Evolutionary conservation across 208 protist genomes (phyloP).

Genomic region (Phytomonas sp.): DNA sequence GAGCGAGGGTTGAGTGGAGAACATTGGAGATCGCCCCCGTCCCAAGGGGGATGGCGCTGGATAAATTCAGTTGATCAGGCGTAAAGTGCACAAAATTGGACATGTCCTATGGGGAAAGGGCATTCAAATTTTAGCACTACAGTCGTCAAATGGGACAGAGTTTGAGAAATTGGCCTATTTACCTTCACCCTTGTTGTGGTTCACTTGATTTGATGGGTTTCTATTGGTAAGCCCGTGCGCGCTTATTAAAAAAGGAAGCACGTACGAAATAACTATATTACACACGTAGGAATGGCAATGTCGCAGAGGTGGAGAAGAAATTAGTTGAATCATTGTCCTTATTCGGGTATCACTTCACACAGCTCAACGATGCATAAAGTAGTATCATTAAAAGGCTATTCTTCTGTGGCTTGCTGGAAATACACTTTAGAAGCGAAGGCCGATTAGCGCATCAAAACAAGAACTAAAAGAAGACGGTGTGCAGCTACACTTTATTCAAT

Average conservation of each 20-base stretch:
- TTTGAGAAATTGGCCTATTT: not conserved
- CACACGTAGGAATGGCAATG: not conserved
- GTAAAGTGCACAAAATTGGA: constrained; percentile 35
- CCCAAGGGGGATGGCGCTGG: constrained; percentile 44
- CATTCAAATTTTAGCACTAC: not conserved
- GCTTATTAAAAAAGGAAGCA: not conserved
- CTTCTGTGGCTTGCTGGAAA: not conserved
- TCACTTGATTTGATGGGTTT: not conserved
- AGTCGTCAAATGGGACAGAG: not conserved
- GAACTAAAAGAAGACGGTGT: not conserved
- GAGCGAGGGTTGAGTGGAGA: constrained; percentile 33
- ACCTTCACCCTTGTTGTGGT: not conserved
- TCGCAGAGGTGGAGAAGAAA: not conserved
- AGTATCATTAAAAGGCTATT: not conserved
- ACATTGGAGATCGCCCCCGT: constrained; percentile 82
- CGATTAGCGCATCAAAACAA: not conserved
- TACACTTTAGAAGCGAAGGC: not conserved
- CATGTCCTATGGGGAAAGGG: not conserved
- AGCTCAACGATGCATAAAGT: not conserved
- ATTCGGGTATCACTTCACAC: not conserved
- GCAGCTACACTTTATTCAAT: not conserved
- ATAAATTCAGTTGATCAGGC: constrained; percentile 52
- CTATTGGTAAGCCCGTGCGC: not conserved
- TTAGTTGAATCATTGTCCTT: not conserved
- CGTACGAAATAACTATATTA: not conserved